Evolutionary conservation across 805 yeast species (phyloP).

Genomic region (Metschnikowia bowlesiae): DNA sequence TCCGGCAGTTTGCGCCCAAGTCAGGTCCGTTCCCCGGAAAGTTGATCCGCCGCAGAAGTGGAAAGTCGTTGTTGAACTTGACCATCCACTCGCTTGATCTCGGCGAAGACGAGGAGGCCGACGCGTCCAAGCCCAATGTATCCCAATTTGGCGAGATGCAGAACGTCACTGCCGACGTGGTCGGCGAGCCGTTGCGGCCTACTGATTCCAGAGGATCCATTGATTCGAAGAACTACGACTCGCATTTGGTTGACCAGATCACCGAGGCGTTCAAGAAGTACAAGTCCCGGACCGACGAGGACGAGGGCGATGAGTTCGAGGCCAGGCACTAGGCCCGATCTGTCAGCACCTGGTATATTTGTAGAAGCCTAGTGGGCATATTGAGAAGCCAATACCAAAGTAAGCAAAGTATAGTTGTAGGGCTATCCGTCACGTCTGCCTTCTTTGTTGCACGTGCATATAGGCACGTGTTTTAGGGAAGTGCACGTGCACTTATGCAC

Average conservation of each 20-base stretch:
- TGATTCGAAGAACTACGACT: slow-evolving; percentile 28
- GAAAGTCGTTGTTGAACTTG: slow-evolving; percentile 66
- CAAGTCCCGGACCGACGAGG: slow-evolving; percentile 22
- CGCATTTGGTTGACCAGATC: slow-evolving; percentile 32
- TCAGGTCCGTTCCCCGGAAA: slow-evolving; percentile 49
- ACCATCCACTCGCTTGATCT: slow-evolving; percentile 65
- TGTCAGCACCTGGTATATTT: not conserved
- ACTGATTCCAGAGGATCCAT: slow-evolving; percentile 23
- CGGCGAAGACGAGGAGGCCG: slow-evolving; percentile 52
- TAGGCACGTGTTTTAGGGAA: too few relatives aligned
- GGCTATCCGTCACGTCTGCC: too few relatives aligned
- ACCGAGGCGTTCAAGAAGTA: slow-evolving; percentile 34
- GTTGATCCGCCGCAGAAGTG: slow-evolving; percentile 62
- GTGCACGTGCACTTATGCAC: too few relatives aligned
- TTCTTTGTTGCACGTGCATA: too few relatives aligned
- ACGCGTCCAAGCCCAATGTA: slow-evolving; percentile 15
- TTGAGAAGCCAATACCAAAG: too few relatives aligned
- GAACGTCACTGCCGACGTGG: slow-evolving; percentile 20
- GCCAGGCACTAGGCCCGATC: slow-evolving; percentile 26
- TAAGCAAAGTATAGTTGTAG: too few relatives aligned
- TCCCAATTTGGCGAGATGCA: slow-evolving; percentile 14
- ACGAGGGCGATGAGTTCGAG: slow-evolving; percentile 48
- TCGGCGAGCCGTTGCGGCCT: slow-evolving; percentile 15
- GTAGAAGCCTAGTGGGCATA: too few relatives aligned
- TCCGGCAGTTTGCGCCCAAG: slow-evolving; percentile 41